These are phyloP conservation scores for Tolypocladium sp. DNA, from an alignment of 2,329 filamentous ascomycete genomes.

Conservation along the genomic window DNA sequence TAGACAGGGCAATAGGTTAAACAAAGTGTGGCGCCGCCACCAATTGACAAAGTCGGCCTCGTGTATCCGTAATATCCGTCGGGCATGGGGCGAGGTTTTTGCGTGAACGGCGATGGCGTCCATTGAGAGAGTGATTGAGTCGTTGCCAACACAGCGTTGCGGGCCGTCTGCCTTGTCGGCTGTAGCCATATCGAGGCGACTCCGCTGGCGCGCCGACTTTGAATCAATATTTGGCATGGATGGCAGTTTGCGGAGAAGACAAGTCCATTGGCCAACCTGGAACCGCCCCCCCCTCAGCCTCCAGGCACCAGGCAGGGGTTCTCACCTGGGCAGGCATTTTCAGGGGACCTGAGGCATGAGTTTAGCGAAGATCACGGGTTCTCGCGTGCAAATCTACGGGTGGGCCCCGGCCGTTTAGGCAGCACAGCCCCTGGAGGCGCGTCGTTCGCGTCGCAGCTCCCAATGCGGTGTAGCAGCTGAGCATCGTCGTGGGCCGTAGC, in stretches of 20 bases:
- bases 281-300: neutral
- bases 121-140: neutral
- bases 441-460: conserved; percentile 2
- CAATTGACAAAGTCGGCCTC: neutral
- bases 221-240: neutral
- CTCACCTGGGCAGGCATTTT: no score
- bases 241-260: no score
- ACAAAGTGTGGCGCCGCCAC: neutral
- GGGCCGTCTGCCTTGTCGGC: neutral
- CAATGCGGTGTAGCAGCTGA: neutral
- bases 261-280: neutral
- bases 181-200: neutral
- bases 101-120: neutral
- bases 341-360: neutral
- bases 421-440: conserved; percentile 5
- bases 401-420: conserved; percentile 2
- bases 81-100: neutral
- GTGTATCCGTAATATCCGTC: neutral
- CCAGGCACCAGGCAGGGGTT: neutral
- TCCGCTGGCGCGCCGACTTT: neutral
- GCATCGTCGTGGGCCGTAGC: neutral
- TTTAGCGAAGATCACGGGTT: conserved; percentile 1
- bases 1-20: neutral
- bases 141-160: neutral
- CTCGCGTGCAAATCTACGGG: neutral